Evolutionary conservation across 2,329 filamentous ascomycete species (phyloP).

Genomic region (Lojkania enalia): DNA sequence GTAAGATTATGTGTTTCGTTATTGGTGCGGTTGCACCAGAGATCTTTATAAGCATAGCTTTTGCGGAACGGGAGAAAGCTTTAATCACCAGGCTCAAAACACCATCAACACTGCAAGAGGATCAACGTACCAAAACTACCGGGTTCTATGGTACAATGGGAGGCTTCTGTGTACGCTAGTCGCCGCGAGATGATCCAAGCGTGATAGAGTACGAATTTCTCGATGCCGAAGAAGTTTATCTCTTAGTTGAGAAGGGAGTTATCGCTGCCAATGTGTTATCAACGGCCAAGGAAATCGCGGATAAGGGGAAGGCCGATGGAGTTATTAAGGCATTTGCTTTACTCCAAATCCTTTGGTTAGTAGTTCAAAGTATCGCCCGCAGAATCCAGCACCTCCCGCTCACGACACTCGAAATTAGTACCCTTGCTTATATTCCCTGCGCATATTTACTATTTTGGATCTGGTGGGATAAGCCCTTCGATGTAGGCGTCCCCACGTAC

Average conservation of each 20-base stretch:
- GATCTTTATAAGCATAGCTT: slow-evolving; percentile 8
- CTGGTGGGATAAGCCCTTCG: slow-evolving; percentile 23
- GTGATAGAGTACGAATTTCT: not conserved
- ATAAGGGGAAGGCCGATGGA: slow-evolving; percentile 22
- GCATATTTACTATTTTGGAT: slow-evolving; percentile 15
- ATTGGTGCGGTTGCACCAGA: slow-evolving; percentile 9
- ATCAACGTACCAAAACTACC: slow-evolving; percentile 18
- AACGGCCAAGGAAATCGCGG: slow-evolving; percentile 13
- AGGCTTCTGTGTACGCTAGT: slow-evolving; percentile 4
- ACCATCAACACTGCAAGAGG: slow-evolving; percentile 1
- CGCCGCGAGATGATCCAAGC: not conserved
- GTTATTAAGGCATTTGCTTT: slow-evolving; percentile 20
- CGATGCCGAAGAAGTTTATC: not conserved
- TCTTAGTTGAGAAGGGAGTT: not conserved
- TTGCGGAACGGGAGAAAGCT: slow-evolving; percentile 1
- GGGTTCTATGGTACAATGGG: slow-evolving; percentile 21
- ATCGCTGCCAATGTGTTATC: slow-evolving; percentile 6
- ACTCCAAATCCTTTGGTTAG: slow-evolving; percentile 22
- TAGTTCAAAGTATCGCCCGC: slow-evolving; percentile 20
- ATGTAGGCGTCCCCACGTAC: slow-evolving; percentile 15
- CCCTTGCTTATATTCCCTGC: slow-evolving; percentile 22
- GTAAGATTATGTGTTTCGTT: slow-evolving; percentile 8
- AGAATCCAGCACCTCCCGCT: slow-evolving; percentile 13
- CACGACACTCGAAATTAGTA: slow-evolving; percentile 20
- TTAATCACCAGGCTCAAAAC: not conserved